These are phyloP conservation scores for Xylaria palmicola DNA, from an alignment of 495 filamentous ascomycete genomes.

Conservation along the genomic window DNA sequence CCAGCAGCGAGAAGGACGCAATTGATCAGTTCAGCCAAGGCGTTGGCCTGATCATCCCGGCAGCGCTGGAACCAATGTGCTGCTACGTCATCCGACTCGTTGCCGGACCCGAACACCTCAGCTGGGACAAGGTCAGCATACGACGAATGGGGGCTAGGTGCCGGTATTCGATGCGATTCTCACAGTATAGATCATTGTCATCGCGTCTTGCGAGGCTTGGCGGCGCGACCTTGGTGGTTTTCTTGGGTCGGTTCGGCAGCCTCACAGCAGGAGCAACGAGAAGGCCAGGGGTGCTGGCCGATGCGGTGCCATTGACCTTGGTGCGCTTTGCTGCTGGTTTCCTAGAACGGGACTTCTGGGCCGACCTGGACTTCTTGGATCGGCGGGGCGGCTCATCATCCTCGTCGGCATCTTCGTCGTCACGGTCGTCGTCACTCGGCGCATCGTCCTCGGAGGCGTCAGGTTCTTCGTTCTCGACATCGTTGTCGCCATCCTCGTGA, in stretches of 20 bases:
- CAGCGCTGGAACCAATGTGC: constrained; percentile 77
- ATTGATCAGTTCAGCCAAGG: constrained; percentile 82
- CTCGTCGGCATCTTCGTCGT: constrained; percentile 35
- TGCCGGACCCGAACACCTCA: constrained; percentile 75
- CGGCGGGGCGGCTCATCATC: constrained; percentile 36
- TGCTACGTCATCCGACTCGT: constrained; percentile 70
- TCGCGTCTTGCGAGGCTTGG: constrained; percentile 52
- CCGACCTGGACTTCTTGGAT: constrained; percentile 35
- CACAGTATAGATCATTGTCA: constrained; percentile 76
- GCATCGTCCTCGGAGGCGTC: constrained; percentile 50
- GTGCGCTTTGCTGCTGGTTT: constrained; percentile 72
- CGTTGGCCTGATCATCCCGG: constrained; percentile 60
- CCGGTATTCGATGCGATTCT: constrained; percentile 22
- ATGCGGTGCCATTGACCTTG: constrained; percentile 64
- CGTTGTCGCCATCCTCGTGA: constrained; percentile 46
- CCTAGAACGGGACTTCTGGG: constrained; percentile 36
- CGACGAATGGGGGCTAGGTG: not conserved
- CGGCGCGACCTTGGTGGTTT: constrained; percentile 49
- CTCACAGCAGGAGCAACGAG: constrained; percentile 45
- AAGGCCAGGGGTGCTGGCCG: constrained; percentile 34
- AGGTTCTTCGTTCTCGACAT: constrained; percentile 56
- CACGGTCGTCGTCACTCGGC: constrained; percentile 35
- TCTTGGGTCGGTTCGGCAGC: constrained; percentile 61
- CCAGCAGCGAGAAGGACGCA: constrained; percentile 83
- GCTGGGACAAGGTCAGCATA: constrained; percentile 49